Percentiles rank a stretch among this genome's conserved stretches.
Conservation (phyloP, 2,329 filamentous ascomycete genomes). For the Ceratocystis albifundus region DNA sequence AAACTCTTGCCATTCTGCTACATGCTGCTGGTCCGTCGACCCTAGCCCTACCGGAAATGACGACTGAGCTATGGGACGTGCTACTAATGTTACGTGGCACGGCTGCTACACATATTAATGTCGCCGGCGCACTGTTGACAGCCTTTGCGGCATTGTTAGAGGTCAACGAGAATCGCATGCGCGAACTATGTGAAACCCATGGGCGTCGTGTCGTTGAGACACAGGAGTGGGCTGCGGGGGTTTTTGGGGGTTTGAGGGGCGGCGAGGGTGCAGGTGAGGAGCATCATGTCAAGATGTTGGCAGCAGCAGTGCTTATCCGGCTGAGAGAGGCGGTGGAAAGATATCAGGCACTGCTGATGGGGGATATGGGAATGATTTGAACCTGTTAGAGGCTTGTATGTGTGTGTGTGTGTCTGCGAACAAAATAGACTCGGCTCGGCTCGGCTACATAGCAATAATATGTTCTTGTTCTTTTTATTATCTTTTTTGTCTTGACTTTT, state of each 20-base stretch:
- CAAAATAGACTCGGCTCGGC: neutral
- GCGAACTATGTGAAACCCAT: conserved; percentile 60
- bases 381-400: too few species aligned
- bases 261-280: conserved; percentile 50
- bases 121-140: conserved; percentile 66
- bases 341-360: conserved; percentile 66
- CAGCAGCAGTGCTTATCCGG: conserved; percentile 65
- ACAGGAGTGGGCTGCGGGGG: conserved; percentile 67
- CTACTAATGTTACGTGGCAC: conserved; percentile 56
- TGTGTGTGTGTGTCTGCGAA: neutral
- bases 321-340: conserved; percentile 71
- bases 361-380: conserved; percentile 35
- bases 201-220: conserved; percentile 73
- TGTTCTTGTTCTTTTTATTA: neutral
- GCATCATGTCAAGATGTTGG: conserved; percentile 65
- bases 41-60: conserved; percentile 65
- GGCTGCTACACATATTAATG: conserved; percentile 48
- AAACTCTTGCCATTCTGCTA: conserved; percentile 72
- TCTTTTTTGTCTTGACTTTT: neutral
- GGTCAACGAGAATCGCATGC: conserved; percentile 61
- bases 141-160: conserved; percentile 70
- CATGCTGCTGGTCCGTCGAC: conserved; percentile 75
- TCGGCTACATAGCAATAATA: neutral
- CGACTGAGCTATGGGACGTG: conserved; percentile 72
- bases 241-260: conserved; percentile 54